These are phyloP conservation scores for Neoboletus subvelutipes DNA, from an alignment of 768 basidiomycete species.

Conservation along the genomic window DNA sequence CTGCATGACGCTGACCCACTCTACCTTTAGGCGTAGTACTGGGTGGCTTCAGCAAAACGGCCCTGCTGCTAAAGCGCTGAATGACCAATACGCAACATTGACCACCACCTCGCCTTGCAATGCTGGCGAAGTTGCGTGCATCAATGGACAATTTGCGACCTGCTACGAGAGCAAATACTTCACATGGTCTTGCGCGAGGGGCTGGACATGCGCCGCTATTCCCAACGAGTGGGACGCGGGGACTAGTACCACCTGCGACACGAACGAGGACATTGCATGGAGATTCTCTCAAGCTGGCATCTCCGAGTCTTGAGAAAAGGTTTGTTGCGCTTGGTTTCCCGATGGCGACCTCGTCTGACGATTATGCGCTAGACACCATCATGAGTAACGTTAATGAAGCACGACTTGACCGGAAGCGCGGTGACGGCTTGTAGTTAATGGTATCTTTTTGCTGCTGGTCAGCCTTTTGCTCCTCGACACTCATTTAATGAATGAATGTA, in stretches of 20 bases:
- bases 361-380: neutral
- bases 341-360: neutral
- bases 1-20: neutral
- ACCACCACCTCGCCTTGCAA: constrained; percentile 19
- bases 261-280: constrained; percentile 16
- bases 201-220: constrained; percentile 24
- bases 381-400: neutral
- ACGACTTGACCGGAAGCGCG: constrained; percentile 5
- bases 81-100: constrained; percentile 20
- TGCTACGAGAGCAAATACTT: constrained; percentile 17
- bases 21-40: constrained; percentile 15
- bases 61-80: constrained; percentile 25
- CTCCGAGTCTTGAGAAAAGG: constrained; percentile 16
- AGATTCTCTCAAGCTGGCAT: constrained; percentile 20
- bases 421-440: constrained; percentile 8
- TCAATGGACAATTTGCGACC: constrained; percentile 17
- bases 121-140: constrained; percentile 19
- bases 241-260: constrained; percentile 21
- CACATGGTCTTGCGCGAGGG: constrained; percentile 10
- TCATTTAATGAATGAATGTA: constrained; percentile 14
- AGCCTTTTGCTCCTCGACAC: constrained; percentile 1
- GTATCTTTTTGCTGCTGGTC: constrained; percentile 17
- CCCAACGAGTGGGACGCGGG: constrained; percentile 20
- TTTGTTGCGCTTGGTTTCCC: neutral
- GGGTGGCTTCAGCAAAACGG: constrained; percentile 29